phyloP scores from a whole-genome alignment of 768 basidiomycete species.

The Clavaria fumosa region DNA sequence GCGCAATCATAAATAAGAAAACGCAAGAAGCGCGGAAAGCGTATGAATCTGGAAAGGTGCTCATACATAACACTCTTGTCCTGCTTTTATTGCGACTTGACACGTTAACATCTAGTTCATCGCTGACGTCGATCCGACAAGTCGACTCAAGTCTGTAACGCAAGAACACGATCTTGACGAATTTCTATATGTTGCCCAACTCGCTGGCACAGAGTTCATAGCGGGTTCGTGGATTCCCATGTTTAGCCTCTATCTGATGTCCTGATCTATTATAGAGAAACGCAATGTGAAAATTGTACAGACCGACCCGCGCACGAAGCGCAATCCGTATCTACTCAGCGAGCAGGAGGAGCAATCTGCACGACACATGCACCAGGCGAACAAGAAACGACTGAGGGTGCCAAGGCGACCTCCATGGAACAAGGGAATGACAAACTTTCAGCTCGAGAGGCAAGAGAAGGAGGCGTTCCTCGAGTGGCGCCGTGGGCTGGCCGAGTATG shows the following conservation, averaged over 20 bases:
- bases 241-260: background rate
- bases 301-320: conserved; percentile 34
- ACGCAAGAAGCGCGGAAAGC: conserved; percentile 54
- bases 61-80: conserved; percentile 19
- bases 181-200: conserved; percentile 85
- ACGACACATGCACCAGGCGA: conserved; percentile 55
- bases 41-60: conserved; percentile 52
- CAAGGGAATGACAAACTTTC: conserved; percentile 54
- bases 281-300: conserved; percentile 69
- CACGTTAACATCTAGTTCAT: conserved; percentile 17
- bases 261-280: conserved; percentile 33
- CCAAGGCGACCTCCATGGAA: conserved; percentile 87
- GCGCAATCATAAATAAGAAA: conserved; percentile 89
- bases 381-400: conserved; percentile 64
- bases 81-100: conserved; percentile 3
- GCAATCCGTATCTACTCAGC: conserved; percentile 78
- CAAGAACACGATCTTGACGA: conserved; percentile 94
- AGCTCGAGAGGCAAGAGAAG: conserved; percentile 82
- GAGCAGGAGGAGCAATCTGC: conserved; percentile 70
- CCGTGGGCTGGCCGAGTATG: conserved; percentile 79
- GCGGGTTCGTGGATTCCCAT: conserved; percentile 45
- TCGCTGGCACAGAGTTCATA: conserved; percentile 92
- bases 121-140: conserved; percentile 53
- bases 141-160: conserved; percentile 77
- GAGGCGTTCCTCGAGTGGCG: conserved; percentile 89